phyloP scores from a whole-genome alignment of 129 eudicot genomes.

The Flaveria ramosissima region DNA sequence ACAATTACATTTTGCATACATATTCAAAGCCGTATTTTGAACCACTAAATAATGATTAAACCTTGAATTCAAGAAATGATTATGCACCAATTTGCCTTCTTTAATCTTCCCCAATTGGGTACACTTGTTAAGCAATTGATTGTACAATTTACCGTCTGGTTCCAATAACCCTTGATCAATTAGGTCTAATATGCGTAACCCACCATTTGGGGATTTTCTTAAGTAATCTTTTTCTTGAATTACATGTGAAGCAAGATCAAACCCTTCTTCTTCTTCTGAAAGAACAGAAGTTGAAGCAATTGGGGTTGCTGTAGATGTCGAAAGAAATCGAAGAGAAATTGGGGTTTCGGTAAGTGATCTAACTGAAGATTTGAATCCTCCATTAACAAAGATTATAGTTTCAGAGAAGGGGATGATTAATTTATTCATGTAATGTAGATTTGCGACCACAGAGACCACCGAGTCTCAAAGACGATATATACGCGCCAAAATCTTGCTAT shows the following conservation, averaged over 20 bases:
- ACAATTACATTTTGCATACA: constrained; percentile 75
- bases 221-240: constrained; percentile 63
- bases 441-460: background rate
- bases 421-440: constrained; percentile 37
- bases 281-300: constrained; percentile 20
- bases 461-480: constrained; percentile 15
- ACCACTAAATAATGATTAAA: constrained; percentile 44
- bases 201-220: constrained; percentile 40
- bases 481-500: constrained; percentile 14
- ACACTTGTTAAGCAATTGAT: constrained; percentile 49
- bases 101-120: constrained; percentile 48
- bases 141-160: constrained; percentile 50
- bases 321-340: constrained; percentile 24
- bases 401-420: background rate
- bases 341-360: constrained; percentile 21
- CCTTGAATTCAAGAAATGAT: constrained; percentile 56
- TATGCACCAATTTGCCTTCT: constrained; percentile 62
- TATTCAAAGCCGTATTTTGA: constrained; percentile 49
- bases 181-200: constrained; percentile 46
- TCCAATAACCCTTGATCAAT: constrained; percentile 50
- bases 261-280: constrained; percentile 18
- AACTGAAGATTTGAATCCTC: constrained; percentile 28
- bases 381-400: constrained; percentile 27
- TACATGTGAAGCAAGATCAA: constrained; percentile 41
- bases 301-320: constrained; percentile 32